Percentiles rank a stretch among this genome's conserved stretches.
These are phyloP conservation scores for Porogramme epimiltina DNA, from an alignment of 1,284 basidiomycete genomes.

Conservation along the genomic window DNA sequence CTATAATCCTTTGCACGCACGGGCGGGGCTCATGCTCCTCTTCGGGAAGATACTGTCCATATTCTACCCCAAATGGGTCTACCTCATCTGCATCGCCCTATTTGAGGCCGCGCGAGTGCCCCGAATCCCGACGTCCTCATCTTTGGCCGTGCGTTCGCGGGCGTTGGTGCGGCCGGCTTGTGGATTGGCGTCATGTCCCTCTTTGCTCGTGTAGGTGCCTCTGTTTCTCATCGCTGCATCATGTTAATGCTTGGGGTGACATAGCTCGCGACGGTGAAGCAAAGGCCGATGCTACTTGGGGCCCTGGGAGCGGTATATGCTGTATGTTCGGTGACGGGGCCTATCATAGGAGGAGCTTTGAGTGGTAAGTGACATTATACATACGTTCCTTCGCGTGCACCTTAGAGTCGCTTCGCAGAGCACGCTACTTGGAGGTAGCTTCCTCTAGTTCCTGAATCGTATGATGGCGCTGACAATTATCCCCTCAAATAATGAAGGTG, in stretches of 20 bases:
- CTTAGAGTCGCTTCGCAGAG: background rate
- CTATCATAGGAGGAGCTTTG: background rate
- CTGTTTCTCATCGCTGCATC: background rate
- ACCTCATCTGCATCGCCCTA: background rate
- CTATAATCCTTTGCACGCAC: no score
- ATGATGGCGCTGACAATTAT: no score
- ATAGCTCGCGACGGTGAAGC: background rate
- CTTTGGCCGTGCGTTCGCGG: background rate
- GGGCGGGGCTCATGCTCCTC: background rate
- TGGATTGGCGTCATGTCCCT: background rate
- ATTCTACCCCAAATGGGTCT: background rate
- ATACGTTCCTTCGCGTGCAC: background rate
- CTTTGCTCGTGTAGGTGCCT: background rate
- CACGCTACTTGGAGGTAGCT: background rate
- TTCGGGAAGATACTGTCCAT: background rate
- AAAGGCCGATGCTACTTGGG: background rate
- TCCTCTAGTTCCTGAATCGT: no score
- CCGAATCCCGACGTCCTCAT: background rate
- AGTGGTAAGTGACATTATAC: background rate
- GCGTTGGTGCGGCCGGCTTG: background rate
- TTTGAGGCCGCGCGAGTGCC: background rate
- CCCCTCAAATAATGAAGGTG: no score
- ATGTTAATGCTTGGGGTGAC: background rate
- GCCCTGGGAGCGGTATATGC: background rate
- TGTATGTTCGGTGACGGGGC: background rate